Percentiles rank a stretch among this genome's conserved stretches.
These are phyloP conservation scores for Kalaharituber pfeilii DNA, from an alignment of 2,329 filamentous ascomycete genomes.

Conservation along the genomic window DNA sequence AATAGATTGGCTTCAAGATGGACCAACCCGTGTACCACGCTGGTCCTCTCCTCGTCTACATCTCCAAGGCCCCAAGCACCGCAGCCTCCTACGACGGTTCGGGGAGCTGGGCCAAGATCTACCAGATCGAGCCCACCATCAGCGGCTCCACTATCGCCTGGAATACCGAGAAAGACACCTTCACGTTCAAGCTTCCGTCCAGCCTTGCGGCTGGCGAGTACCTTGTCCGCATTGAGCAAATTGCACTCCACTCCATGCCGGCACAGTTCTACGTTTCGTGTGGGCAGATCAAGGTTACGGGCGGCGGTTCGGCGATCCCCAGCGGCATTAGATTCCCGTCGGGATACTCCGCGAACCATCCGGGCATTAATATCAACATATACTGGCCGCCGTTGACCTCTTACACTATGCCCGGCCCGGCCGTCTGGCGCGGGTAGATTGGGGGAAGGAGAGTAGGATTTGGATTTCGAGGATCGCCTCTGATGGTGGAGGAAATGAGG, in stretches of 20 bases:
- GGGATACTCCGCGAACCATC: conserved; percentile 31
- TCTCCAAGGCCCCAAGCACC: conserved; percentile 40
- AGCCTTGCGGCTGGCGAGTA: conserved; percentile 28
- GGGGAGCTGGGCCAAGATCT: conserved; percentile 29
- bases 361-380: conserved; percentile 34
- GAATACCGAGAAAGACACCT: conserved; percentile 25
- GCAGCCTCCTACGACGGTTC: conserved; percentile 51
- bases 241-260: conserved; percentile 27
- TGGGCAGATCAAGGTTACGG: conserved; percentile 30
- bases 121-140: conserved; percentile 24
- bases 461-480: too few species aligned
- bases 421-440: conserved; percentile 15
- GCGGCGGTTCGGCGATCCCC: conserved; percentile 26
- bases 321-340: conserved; percentile 33
- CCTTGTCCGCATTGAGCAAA: conserved; percentile 27
- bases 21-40: conserved; percentile 27
- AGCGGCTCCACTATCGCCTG: conserved; percentile 1
- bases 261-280: conserved; percentile 29
- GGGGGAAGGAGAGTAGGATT: too few species aligned
- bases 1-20: conserved; percentile 12
- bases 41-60: conserved; percentile 30
- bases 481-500: too few species aligned
- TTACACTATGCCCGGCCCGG: conserved; percentile 32
- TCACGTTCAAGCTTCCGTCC: conserved; percentile 31
- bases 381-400: conserved; percentile 27